A percentile compares a stretch with the other conserved stretches of the same genome.
Evolutionary conservation across 1,284 basidiomycete genomes (phyloP).

Genomic region (Apiotrichum veenhuisii): DNA sequence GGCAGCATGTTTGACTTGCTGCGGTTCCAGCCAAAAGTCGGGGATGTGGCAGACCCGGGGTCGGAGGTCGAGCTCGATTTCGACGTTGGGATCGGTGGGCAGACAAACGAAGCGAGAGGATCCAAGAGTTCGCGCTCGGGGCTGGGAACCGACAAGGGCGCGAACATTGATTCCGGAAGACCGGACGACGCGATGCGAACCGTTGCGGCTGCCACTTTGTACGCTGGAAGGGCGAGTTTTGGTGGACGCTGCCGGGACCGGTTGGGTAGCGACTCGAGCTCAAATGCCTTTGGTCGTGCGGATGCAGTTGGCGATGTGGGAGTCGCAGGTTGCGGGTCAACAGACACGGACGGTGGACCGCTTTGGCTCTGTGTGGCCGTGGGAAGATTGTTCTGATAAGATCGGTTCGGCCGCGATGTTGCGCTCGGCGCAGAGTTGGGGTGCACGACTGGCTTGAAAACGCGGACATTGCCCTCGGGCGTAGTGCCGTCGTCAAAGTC

Average conservation of each 20-base stretch:
- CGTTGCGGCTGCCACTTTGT: constrained; percentile 65
- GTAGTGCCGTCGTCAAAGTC: neutral
- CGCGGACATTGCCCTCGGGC: neutral
- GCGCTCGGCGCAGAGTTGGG: constrained; percentile 15
- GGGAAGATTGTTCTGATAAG: constrained; percentile 5
- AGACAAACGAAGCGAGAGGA: constrained; percentile 58
- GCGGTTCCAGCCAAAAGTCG: constrained; percentile 26
- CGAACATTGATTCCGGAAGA: constrained; percentile 36
- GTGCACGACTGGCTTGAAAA: constrained; percentile 24
- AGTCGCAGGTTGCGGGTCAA: neutral
- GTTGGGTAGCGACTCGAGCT: constrained; percentile 23
- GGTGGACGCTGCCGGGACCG: constrained; percentile 14
- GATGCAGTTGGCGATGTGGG: constrained; percentile 22
- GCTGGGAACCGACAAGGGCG: constrained; percentile 72
- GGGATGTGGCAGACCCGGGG: constrained; percentile 24
- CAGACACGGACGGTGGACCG: neutral
- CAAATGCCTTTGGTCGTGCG: constrained; percentile 28
- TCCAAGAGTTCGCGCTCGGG: constrained; percentile 82
- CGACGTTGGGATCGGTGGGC: constrained; percentile 53
- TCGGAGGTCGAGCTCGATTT: constrained; percentile 34
- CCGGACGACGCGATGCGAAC: constrained; percentile 66
- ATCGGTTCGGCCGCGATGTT: constrained; percentile 5
- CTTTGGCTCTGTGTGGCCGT: neutral
- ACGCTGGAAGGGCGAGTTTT: constrained; percentile 32
- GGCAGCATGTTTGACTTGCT: constrained; percentile 28